Conservation (phyloP, 495 filamentous ascomycete species). For the Apiosordaria backusii region DNA sequence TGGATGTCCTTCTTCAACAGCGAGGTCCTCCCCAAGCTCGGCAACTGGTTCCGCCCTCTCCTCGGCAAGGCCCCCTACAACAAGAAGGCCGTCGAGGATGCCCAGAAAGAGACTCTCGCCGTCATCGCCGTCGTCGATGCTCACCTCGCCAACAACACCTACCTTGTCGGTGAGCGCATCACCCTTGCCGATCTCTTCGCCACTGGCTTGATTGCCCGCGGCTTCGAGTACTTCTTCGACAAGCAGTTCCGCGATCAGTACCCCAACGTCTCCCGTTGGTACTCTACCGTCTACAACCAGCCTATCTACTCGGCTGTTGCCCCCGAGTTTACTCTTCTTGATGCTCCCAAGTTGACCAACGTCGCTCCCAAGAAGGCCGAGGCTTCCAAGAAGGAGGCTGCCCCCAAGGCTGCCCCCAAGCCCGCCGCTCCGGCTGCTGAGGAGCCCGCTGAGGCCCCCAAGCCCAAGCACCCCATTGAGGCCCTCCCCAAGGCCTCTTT, state of each 20-base stretch:
- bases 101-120: slow-evolving; percentile 61
- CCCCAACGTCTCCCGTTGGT: slow-evolving; percentile 91
- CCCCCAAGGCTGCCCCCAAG: slow-evolving; percentile 50
- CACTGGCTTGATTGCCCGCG: slow-evolving; percentile 70
- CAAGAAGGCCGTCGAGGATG: slow-evolving; percentile 92
- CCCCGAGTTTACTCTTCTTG: slow-evolving; percentile 68
- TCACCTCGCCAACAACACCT: slow-evolving; percentile 90
- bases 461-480: slow-evolving; percentile 96
- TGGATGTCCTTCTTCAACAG: slow-evolving; percentile 93
- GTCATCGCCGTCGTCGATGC: slow-evolving; percentile 69
- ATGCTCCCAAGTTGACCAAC: slow-evolving; percentile 80
- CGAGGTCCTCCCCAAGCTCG: slow-evolving; percentile 73
- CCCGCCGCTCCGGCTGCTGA: slow-evolving; percentile 61
- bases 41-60: slow-evolving; percentile 85
- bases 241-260: slow-evolving; percentile 75
- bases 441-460: slow-evolving; percentile 66
- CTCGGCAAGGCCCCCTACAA: slow-evolving; percentile 82
- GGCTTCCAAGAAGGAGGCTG: slow-evolving; percentile 56
- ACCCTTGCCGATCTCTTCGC: slow-evolving; percentile 92
- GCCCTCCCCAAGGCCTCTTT: slow-evolving; percentile 75
- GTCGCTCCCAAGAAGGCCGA: slow-evolving; percentile 81
- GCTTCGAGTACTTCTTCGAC: slow-evolving; percentile 85
- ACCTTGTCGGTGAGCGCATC: slow-evolving; percentile 94
- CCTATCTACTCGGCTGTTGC: slow-evolving; percentile 79
- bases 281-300: slow-evolving; percentile 87